These are phyloP conservation scores for Verruconis gallopava DNA, from an alignment of 2,329 filamentous ascomycete species.

Conservation along the genomic window DNA sequence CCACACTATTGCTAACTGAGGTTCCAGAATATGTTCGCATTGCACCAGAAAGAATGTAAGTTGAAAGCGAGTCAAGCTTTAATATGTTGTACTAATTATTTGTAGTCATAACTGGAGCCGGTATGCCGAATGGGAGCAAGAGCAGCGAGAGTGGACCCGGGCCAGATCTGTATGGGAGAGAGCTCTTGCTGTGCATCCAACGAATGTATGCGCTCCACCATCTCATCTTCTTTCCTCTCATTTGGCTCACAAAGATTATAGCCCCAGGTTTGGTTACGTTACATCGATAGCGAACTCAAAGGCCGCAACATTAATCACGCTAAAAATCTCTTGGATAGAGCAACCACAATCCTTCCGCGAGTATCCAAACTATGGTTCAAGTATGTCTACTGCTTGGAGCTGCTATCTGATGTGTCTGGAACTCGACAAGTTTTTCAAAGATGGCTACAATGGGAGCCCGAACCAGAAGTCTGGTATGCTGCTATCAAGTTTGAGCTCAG, in stretches of 20 bases:
- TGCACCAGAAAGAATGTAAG: constrained; percentile 86
- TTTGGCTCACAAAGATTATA: no score
- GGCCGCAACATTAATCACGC: constrained; percentile 92
- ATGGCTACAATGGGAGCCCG: constrained; percentile 97
- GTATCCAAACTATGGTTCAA: constrained; percentile 99
- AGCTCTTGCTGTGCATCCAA: constrained; percentile 81
- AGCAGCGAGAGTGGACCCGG: constrained; percentile 92
- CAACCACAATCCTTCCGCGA: constrained; percentile 80
- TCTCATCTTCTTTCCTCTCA: no score
- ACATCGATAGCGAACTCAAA: constrained; percentile 96
- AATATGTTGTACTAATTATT: no score
- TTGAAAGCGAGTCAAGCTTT: no score
- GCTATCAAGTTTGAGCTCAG: constrained; percentile 97
- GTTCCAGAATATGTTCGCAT: constrained; percentile 95
- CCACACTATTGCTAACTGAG: no score
- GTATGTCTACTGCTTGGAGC: constrained; percentile 98
- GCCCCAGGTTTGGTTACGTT: constrained; percentile 81
- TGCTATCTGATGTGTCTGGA: constrained; percentile 83
- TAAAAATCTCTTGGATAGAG: constrained; percentile 82
- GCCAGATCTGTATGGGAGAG: constrained; percentile 90
- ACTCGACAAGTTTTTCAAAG: constrained; percentile 90
- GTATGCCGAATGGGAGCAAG: constrained; percentile 93
- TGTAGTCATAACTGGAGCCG: constrained; percentile 99
- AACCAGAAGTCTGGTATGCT: constrained; percentile 87
- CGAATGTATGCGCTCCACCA: no score